Percentiles rank a stretch among this genome's conserved stretches.
phyloP scores from a whole-genome alignment of 176 grass and related monocot species.

The Phoenix dactylifera region DNA sequence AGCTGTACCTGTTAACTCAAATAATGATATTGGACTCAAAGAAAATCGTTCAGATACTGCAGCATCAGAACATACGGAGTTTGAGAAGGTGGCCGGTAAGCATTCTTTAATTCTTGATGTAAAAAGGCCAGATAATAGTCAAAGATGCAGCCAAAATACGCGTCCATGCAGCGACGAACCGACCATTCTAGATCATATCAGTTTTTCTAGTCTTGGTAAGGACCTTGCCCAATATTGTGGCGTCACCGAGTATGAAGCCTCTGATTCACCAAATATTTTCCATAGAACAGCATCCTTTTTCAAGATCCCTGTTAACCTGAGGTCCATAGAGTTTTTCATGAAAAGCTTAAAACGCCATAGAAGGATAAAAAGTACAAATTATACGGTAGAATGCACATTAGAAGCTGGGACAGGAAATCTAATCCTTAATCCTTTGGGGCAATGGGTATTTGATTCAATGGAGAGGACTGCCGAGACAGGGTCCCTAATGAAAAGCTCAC shows the following conservation, averaged over 20 bases:
- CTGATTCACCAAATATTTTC: conserved; percentile 15
- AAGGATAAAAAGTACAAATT: conserved; percentile 40
- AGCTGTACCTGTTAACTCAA: conserved; percentile 7
- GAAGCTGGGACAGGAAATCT: conserved; percentile 4
- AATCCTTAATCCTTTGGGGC: conserved; percentile 30
- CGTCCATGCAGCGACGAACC: conserved; percentile 20
- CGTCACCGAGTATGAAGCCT: conserved; percentile 2
- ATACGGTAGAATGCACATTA: conserved; percentile 35
- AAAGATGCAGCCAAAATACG: conserved; percentile 11
- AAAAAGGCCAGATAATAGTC: conserved; percentile 25
- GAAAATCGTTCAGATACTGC: neutral
- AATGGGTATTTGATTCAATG: conserved; percentile 47
- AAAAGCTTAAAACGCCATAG: conserved; percentile 55
- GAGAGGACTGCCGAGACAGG: conserved; percentile 39
- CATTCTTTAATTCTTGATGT: conserved; percentile 26
- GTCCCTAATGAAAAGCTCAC: conserved; percentile 20
- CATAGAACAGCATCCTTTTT: neutral
- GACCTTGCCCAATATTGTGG: conserved; percentile 2
- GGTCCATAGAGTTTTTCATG: conserved; percentile 49
- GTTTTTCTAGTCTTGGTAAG: conserved; percentile 4
- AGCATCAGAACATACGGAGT: conserved; percentile 17
- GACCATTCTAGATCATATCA: conserved; percentile 2
- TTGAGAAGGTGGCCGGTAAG: conserved; percentile 18
- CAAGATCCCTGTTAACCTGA: conserved; percentile 36
- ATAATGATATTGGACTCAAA: conserved; percentile 31